Evolutionary conservation across 495 filamentous ascomycete species (phyloP).

Genomic region (Xylaria intraflava): DNA sequence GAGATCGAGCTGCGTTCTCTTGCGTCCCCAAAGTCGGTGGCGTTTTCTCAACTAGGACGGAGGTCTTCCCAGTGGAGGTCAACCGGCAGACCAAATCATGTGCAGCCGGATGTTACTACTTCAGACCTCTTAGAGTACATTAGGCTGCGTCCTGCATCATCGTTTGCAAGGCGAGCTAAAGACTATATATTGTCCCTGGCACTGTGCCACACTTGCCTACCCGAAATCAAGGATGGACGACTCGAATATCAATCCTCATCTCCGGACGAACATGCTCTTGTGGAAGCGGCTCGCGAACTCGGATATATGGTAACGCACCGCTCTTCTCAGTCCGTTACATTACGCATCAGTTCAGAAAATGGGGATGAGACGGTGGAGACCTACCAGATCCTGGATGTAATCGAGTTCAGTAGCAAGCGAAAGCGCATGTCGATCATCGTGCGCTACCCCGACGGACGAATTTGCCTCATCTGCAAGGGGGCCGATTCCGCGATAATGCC

Average conservation of each 20-base stretch:
- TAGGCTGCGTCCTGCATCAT: slow-evolving; percentile 61
- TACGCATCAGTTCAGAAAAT: slow-evolving; percentile 24
- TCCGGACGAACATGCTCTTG: slow-evolving; percentile 81
- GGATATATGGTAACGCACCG: slow-evolving; percentile 67
- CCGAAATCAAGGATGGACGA: slow-evolving; percentile 58
- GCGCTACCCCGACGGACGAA: slow-evolving; percentile 73
- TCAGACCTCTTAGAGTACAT: slow-evolving; percentile 69
- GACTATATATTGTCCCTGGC: slow-evolving; percentile 78
- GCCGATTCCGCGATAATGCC: slow-evolving; percentile 74
- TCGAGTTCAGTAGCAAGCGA: slow-evolving; percentile 84
- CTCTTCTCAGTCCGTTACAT: slow-evolving; percentile 34
- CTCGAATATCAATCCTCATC: slow-evolving; percentile 77
- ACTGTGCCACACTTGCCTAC: slow-evolving; percentile 85
- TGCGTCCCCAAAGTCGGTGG: slow-evolving; percentile 15
- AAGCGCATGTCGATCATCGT: slow-evolving; percentile 90
- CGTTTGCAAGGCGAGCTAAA: slow-evolving; percentile 75
- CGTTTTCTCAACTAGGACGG: slow-evolving; percentile 14
- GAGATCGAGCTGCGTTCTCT: slow-evolving; percentile 24
- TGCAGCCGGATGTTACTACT: slow-evolving; percentile 55
- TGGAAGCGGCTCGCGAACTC: slow-evolving; percentile 74
- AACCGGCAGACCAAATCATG: slow-evolving; percentile 31
- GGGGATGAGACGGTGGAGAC: slow-evolving; percentile 39
- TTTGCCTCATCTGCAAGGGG: slow-evolving; percentile 84
- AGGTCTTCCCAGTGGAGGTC: slow-evolving; percentile 34
- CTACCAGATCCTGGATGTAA: slow-evolving; percentile 76